Evolutionary conservation across 495 filamentous ascomycete species (phyloP).

Genomic region (Penicillium manginii): DNA sequence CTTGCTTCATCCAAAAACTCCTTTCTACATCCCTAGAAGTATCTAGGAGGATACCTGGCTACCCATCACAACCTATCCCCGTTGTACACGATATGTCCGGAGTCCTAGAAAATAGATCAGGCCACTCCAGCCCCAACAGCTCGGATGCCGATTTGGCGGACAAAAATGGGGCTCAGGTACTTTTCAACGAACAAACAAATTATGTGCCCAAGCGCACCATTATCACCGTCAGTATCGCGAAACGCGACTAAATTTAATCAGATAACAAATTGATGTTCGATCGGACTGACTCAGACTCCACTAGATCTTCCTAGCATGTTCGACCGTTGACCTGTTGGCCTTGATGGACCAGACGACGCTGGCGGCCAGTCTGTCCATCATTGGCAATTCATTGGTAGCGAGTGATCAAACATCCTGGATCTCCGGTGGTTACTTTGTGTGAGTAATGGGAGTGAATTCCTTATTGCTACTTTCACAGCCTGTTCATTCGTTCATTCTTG

Average conservation of each 20-base stretch:
- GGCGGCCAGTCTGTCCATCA: slow-evolving; percentile 54
- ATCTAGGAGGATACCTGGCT: not conserved
- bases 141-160: slow-evolving; percentile 8
- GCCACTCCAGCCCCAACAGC: slow-evolving; percentile 6
- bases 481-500: not conserved
- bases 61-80: not conserved
- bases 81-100: slow-evolving; percentile 8
- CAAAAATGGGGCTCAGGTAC: slow-evolving; percentile 22
- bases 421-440: slow-evolving; percentile 59
- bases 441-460: slow-evolving; percentile 9
- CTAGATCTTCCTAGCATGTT: slow-evolving; percentile 59
- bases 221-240: slow-evolving; percentile 44
- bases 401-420: slow-evolving; percentile 57
- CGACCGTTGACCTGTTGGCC: slow-evolving; percentile 57
- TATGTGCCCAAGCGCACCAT: slow-evolving; percentile 55
- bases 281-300: slow-evolving; percentile 2
- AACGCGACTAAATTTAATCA: not conserved
- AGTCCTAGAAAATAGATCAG: slow-evolving; percentile 17
- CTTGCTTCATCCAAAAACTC: not conserved
- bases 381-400: slow-evolving; percentile 50
- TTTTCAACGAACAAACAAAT: slow-evolving; percentile 60
- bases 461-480: not conserved
- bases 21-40: not conserved
- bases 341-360: slow-evolving; percentile 61
- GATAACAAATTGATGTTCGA: slow-evolving; percentile 7